Base-by-base conservation (phyloP, 1,284 basidiomycete species). In the Leccinum griseonigrum region DNA sequence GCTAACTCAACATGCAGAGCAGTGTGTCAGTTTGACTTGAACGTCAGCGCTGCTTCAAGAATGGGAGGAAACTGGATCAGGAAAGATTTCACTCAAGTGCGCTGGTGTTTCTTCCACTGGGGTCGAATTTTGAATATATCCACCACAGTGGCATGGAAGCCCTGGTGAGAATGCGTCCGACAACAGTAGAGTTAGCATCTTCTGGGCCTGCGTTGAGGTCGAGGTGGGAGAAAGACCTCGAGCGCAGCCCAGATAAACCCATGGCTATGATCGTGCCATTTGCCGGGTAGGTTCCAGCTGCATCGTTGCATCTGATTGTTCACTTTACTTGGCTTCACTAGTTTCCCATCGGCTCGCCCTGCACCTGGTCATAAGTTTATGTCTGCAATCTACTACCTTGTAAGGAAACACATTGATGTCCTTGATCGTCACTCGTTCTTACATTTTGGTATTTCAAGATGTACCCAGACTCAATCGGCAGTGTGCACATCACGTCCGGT, bases 171-270 rank as follows among this genome's bases (percentile, higher is more conserved):
- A 61, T 81, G 34, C 69, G 81, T 36, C 79, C 78, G 1, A 75
- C 71, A 26, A 60, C 64, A 2, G 63, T 71, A 32, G 77, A 82
- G 34, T 60, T 81, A 29, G 60, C 70, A 58, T 73, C 75, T 11
- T 68, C 77, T 34, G 78, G 74, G 4, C 71, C 76, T 5, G 70
- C 69, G 1, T 78, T 83, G 59, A 67, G 71, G 31, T 54, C 67
- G 28, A 67, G 74, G 62, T 83, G 81, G 81, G 71, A 78, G 16
- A 64, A 60, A 1, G 77, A 75, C 64, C 80, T 75, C 55, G 66
- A 68, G 40, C 62, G 69, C 6, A 43, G 9, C 14, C 66, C 69
- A 4, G 71, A 71, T 54, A 71, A 71, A 48, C 53, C 69, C 2
- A 53, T 74, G 59, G 64, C 28, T 13, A 61, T 67, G 4, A 64